Base-by-base conservation (phyloP, 257 asterid species). In the Capsicum pubescens region DNA sequence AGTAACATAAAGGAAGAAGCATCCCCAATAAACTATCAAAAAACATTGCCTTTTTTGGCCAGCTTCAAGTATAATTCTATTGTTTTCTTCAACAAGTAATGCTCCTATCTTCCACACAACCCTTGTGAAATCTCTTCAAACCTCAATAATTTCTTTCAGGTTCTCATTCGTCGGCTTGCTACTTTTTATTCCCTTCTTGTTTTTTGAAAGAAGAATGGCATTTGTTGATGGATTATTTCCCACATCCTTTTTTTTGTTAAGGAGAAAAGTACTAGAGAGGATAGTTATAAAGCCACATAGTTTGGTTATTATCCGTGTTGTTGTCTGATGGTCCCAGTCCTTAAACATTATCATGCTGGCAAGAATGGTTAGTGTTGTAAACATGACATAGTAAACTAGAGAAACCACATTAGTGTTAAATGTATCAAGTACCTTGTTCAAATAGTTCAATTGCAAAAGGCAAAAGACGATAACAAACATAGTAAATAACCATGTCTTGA, bases 401-500 rank as follows among this genome's bases (percentile, higher is more conserved):
- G 88, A 86, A 79, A 88, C 88, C 60, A 88, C 91, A 2, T 88
- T 88, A 3, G 91, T 88, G 44, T 88, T 86, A 26, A 86, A 88
- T 39, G 82, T 83, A 59, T 88, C 91, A 42, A 86, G 84, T 35
- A 93, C 97, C 95, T 93, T 93, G 91, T 93, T 91, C 61, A 93
- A 89, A 87, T 92, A 93, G 84, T 92, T 87, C 63, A 93, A 89
- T 89, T 93, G 97, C 87, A 89, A 78, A 70, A 92, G 71, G 82
- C 93, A 91, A 84, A 88, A 91, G 63, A 81, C 15, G 69, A 88
- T 35, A 80, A 93, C 92, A 61, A 89, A 79, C 68, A 93, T 44
- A 50, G 93, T 93, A 67, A 93, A 93, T 42, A 92, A 88, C 95
- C 97, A 93, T 44, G 97, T 88, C 88, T 91, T 83, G 81, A 91